Conservation (phyloP, 108 stramenopile species). For the Stephanodiscus triporus region DNA sequence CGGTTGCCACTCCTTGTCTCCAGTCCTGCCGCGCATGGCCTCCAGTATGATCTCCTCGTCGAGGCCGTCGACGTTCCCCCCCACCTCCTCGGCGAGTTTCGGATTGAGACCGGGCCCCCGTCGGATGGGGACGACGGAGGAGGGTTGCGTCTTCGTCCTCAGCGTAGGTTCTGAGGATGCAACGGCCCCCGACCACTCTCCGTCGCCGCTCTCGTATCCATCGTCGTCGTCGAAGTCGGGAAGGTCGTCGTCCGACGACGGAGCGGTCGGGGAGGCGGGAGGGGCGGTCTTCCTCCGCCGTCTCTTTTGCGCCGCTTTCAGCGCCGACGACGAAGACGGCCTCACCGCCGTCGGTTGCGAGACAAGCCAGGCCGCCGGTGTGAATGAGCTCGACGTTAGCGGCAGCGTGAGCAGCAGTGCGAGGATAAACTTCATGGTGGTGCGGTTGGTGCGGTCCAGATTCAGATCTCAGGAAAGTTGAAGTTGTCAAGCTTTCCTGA, state of each 20-base stretch:
- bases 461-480: too few species aligned
- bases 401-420: slow-evolving; percentile 3
- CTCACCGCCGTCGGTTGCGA: background rate
- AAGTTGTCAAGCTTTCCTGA: too few species aligned
- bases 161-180: background rate
- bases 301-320: slow-evolving; percentile 33
- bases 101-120: slow-evolving; percentile 33
- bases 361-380: background rate
- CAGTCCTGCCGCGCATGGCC: slow-evolving; percentile 40
- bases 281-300: slow-evolving; percentile 34
- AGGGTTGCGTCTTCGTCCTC: background rate
- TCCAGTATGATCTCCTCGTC: slow-evolving; percentile 40
- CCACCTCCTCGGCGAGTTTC: slow-evolving; percentile 44
- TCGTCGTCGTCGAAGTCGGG: slow-evolving; percentile 80
- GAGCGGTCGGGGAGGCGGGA: slow-evolving; percentile 7
- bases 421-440: slow-evolving; percentile 12
- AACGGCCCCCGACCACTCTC: slow-evolving; percentile 33
- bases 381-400: slow-evolving; percentile 5
- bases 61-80: slow-evolving; percentile 47
- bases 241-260: slow-evolving; percentile 44
- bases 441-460: background rate
- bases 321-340: slow-evolving; percentile 18
- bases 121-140: slow-evolving; percentile 17
- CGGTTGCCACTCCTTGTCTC: slow-evolving; percentile 31
- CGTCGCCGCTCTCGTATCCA: slow-evolving; percentile 22